Percentiles rank a stretch among this genome's conserved stretches.
Evolutionary conservation across 441 rosid genomes (phyloP).

Genomic region (Adansonia madagascariensis): DNA sequence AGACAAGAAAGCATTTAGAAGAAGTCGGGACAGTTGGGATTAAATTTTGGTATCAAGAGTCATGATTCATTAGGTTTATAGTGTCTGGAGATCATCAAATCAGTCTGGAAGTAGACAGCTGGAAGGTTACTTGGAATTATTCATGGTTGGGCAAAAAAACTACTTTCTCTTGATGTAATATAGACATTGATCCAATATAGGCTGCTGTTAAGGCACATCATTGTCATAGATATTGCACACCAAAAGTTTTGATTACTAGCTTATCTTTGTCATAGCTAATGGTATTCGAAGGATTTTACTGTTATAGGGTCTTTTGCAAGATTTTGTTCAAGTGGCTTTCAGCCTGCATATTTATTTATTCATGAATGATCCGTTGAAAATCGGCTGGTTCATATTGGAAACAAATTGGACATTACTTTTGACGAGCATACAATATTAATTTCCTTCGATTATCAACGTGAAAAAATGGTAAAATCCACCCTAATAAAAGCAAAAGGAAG

Average conservation of each 20-base stretch:
- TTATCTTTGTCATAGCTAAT: not conserved
- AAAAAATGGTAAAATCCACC: too few relatives aligned
- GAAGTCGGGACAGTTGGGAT: conserved; percentile 80
- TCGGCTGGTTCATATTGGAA: not conserved
- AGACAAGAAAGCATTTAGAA: conserved; percentile 84
- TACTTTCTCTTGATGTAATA: conserved; percentile 11
- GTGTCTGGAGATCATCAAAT: conserved; percentile 7
- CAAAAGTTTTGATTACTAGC: not conserved
- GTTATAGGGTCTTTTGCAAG: not conserved
- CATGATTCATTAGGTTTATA: too few relatives aligned
- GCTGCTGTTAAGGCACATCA: not conserved
- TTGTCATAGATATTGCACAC: not conserved
- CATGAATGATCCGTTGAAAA: not conserved
- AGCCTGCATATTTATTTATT: not conserved
- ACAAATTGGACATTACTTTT: too few relatives aligned
- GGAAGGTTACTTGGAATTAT: not conserved
- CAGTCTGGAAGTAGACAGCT: not conserved
- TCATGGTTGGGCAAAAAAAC: conserved; percentile 4
- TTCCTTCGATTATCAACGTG: too few relatives aligned
- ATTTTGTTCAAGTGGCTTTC: not conserved
- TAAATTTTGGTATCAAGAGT: conserved; percentile 15
- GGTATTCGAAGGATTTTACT: not conserved
- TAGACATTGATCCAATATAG: conserved; percentile 4
- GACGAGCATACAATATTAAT: too few relatives aligned
- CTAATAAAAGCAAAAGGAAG: too few relatives aligned